A percentile compares a stretch with the other conserved stretches of the same genome.
These are phyloP conservation scores for Huntiella abstrusa DNA, from an alignment of 2,329 filamentous ascomycete genomes.

Conservation along the genomic window DNA sequence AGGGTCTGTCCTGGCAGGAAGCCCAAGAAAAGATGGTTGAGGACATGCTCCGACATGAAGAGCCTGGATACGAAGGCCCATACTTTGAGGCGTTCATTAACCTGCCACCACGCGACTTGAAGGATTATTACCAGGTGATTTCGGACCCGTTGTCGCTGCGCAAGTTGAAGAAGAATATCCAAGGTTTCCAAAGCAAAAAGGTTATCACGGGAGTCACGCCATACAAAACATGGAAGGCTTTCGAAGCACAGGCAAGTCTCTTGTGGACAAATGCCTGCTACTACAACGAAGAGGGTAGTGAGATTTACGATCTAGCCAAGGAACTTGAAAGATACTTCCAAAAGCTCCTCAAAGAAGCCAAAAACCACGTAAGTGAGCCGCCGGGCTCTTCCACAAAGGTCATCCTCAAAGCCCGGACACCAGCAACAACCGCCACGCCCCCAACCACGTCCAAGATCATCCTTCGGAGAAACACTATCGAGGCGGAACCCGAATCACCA, in stretches of 20 bases:
- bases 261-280: constrained; percentile 78
- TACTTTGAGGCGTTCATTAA: constrained; percentile 59
- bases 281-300: constrained; percentile 84
- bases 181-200: constrained; percentile 50
- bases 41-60: constrained; percentile 50
- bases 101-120: constrained; percentile 54
- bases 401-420: constrained; percentile 9
- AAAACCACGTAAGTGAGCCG: constrained; percentile 52
- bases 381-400: constrained; percentile 26
- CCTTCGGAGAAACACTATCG: constrained; percentile 26
- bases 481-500: constrained; percentile 5
- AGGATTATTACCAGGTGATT: constrained; percentile 77
- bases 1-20: constrained; percentile 59
- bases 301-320: constrained; percentile 58
- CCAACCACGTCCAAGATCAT: constrained; percentile 36
- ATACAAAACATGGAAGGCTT: constrained; percentile 65
- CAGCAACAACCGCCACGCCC: not conserved
- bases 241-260: constrained; percentile 60
- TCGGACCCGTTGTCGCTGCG: constrained; percentile 62
- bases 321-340: constrained; percentile 62
- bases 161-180: constrained; percentile 57
- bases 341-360: constrained; percentile 50
- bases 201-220: constrained; percentile 44
- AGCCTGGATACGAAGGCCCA: constrained; percentile 49
- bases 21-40: constrained; percentile 73